A percentile compares a stretch with the other conserved stretches of the same genome.
phyloP scores from a whole-genome alignment of 148 eudicot species.

The Fagopyrum esculentum region DNA sequence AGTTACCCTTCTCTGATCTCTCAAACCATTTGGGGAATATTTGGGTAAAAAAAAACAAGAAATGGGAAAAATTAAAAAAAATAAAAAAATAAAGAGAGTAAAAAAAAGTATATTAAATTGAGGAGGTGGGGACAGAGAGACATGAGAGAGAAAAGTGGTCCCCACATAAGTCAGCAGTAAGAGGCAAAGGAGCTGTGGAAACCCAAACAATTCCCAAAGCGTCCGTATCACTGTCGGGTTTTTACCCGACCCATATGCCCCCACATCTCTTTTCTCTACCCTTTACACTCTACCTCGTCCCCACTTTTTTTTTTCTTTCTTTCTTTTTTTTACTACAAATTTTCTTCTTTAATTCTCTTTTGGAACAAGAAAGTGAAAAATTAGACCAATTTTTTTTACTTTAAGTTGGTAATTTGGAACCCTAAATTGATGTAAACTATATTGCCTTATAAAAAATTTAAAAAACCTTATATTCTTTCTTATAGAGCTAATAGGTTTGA shows the following conservation, averaged over 20 bases:
- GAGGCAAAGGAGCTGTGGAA: constrained; percentile 2
- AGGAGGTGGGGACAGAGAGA: constrained; percentile 9
- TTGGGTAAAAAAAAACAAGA: constrained; percentile 1
- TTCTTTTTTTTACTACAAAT: neutral
- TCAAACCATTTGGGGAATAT: too few species aligned
- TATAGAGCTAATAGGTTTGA: too few species aligned
- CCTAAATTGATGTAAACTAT: too few species aligned
- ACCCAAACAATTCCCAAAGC: constrained; percentile 6
- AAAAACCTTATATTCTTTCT: too few species aligned
- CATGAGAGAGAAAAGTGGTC: neutral
- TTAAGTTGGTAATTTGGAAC: too few species aligned
- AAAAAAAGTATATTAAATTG: neutral
- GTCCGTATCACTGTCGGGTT: constrained; percentile 5
- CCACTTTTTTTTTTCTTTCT: neutral
- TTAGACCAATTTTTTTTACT: too few species aligned
- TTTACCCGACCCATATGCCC: neutral
- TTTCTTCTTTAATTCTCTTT: neutral
- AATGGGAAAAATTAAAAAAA: neutral
- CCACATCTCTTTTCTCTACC: neutral
- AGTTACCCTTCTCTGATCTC: too few species aligned
- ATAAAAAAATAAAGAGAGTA: neutral
- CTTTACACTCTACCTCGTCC: neutral
- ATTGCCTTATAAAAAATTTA: too few species aligned
- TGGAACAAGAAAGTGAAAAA: too few species aligned
- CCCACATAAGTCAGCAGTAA: neutral